These are phyloP conservation scores for Epichloe bromicola DNA, from an alignment of 2,329 filamentous ascomycete genomes.

Conservation along the genomic window DNA sequence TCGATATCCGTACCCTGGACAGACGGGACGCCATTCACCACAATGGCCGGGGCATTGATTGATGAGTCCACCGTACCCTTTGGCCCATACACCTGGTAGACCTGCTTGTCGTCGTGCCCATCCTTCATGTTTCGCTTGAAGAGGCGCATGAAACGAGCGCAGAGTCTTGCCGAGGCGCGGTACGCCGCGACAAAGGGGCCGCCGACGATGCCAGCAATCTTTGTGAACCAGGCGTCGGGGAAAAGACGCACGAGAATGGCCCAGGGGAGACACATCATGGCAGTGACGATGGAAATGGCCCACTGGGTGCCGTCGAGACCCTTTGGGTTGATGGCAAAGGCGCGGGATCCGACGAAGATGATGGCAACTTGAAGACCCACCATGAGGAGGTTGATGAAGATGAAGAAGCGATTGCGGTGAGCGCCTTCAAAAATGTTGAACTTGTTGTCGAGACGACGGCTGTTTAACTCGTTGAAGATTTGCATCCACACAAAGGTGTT, in stretches of 20 bases:
- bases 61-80: background rate
- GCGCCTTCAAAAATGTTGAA: conserved; percentile 95
- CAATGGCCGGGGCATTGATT: background rate
- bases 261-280: conserved; percentile 67
- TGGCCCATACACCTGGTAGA: no score
- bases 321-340: conserved; percentile 50
- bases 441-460: conserved; percentile 82
- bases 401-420: conserved; percentile 75
- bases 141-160: background rate
- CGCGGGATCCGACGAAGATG: conserved; percentile 59
- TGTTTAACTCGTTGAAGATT: conserved; percentile 91
- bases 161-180: background rate
- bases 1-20: background rate
- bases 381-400: conserved; percentile 75
- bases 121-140: background rate
- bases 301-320: conserved; percentile 44
- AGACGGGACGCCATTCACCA: background rate
- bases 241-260: conserved; percentile 71
- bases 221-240: conserved; percentile 47
- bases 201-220: conserved; percentile 1
- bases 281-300: conserved; percentile 76
- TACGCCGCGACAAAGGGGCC: conserved; percentile 4
- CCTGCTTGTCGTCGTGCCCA: background rate
- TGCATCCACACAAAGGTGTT: conserved; percentile 99
- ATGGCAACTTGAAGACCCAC: conserved; percentile 82